Base-by-base conservation (phyloP, 2,329 filamentous ascomycete genomes). In the Epichloe uncinata region DNA sequence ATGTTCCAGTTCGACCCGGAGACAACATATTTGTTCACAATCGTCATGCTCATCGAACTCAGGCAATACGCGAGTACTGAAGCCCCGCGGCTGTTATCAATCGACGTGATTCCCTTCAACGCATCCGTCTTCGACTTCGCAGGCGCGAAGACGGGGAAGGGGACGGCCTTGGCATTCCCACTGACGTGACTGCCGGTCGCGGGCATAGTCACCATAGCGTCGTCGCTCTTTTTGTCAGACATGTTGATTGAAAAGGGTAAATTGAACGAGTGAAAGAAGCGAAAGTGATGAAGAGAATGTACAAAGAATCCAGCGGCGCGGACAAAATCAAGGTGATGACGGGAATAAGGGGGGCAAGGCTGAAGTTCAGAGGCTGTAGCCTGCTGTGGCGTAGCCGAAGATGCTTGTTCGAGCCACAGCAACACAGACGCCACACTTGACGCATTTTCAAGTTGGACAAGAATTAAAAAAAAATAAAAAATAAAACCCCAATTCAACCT, bases 11-110 rank as follows among this genome's bases (percentile, higher is more conserved):
- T 79, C 45, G 78, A 77, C 52, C 91, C 93, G 9, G 88, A 96
- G 43, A 98, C 81, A 55, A 96, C 90, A 68, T 94, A 98, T 76
- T 98, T 98, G 73, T 98, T 98, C 68, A 94, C 93, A 18, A 96
- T 87, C 5, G 93, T 98, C 93, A 98, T 98, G 67, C 91, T 79
- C 64, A 98, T 98, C n/a, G 90, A 96, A 50, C 91, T 87, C 61
- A 85, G 74, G 69, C 93, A 98, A 74, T 98, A 98, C 45, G 87
- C 81, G 56, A 95, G 64, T 60, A 98, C 86, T 20, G 91, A 89
- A 43, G 93, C 66, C 43, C 79, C 73, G 15, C 89, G 87, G 67
- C 81, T 93, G 69, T 89, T 87, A 61, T 83, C 78, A 54, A 88
- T 44, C 37, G 53, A 50, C 2, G 49, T 3, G 8, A 52, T 18